Evolutionary conservation across 805 yeast genomes (phyloP), one percentile per base, ranked within the genome.

Genomic region (Candida pseudoglaebosa): DNA sequence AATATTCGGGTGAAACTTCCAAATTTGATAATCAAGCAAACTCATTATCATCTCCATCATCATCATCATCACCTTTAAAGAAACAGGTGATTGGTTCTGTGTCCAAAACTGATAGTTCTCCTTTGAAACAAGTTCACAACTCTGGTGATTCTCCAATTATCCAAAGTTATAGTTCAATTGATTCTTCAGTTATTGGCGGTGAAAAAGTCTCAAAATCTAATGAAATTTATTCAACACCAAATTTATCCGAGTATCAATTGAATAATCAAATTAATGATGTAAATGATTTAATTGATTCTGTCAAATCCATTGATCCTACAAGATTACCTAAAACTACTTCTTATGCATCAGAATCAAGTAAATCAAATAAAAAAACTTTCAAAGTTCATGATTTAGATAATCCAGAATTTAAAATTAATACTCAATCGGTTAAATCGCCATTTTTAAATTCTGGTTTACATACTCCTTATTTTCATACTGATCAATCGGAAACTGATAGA

Each of bases 201-300:
- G 7, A 15, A 7, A 28, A 31, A 16, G 14, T n/a, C 32, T n/a
- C 28, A 5, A 14, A 14, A 5, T 5, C 28, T 8, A 21, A 12
- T 30, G 39, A 41, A 14, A 56, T 53, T 39, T 68, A 61, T 48
- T 65, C 72, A 7, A 63, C 68, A 13, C 74, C 74, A 15, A 69
- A 69, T 47, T 53, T 69, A 29, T 66, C 72, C 1, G 73, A 69
- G 47, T 69, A 63, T 46, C 74, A 69, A 50, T 53, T 69, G 39
- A 65, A 61, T 17, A 50, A 69, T 46, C 63, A 65, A 36, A 67
- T 69, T 48, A 47, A 52, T 17, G 57, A 56, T 40, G 73, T 67
- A 42, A 42, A 53, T 19, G 65, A 63, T 35, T 55, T 69, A 32
- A 52, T 69, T 41, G 48, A 54, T 32, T 57, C 57, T 9, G 59